Evolutionary conservation across 305 asterid species (phyloP), one percentile per base, ranked within the genome.

Genomic region (Fraxinus sp.): DNA sequence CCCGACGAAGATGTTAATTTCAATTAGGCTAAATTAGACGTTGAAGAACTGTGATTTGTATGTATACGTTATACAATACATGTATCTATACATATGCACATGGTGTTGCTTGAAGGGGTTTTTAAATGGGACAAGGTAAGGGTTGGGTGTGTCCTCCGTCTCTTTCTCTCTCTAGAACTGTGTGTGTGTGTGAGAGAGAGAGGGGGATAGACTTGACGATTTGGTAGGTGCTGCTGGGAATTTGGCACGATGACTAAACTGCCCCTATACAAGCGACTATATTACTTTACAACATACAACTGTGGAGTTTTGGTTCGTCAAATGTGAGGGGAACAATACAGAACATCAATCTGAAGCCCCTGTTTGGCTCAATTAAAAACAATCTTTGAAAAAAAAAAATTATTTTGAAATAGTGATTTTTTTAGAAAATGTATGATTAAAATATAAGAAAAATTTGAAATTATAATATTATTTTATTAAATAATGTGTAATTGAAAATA

Each of bases 201-300:
- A 8, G 72, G 26, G 72, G 13, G 36, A 11, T 32, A 3, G 74
- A 26, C 36, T 66, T 26, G 36, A n/a, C 74, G 74, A 26, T 26
- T 66, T 66, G 74, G 74, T 66, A 26, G 74, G 18, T 66, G 36
- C 7, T 26, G 35, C 3, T 2, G 36, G 74, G 35, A 30, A 66
- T 26, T 22, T 66, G 35, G 0, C 2, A 4, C 7, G 13, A 66
- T 66, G 33, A 66, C 74, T 66, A 9, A 26, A 22, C n/a, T 26
- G 18, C 74, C 74, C 74, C 36, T 11, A 22, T 22, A 46, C 57
- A 46, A 46, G 18, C 6, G 6, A 46, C 1, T 13, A 16, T 3
- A 46, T 16, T 46, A 16, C 64, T n/a, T 16, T 5, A 52, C 9
- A 7, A 49, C 22, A 1, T n/a, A 89, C 83, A 1, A 89, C 90